Base-by-base conservation (phyloP, 2,329 filamentous ascomycete genomes). In the Penicillium sp. region DNA sequence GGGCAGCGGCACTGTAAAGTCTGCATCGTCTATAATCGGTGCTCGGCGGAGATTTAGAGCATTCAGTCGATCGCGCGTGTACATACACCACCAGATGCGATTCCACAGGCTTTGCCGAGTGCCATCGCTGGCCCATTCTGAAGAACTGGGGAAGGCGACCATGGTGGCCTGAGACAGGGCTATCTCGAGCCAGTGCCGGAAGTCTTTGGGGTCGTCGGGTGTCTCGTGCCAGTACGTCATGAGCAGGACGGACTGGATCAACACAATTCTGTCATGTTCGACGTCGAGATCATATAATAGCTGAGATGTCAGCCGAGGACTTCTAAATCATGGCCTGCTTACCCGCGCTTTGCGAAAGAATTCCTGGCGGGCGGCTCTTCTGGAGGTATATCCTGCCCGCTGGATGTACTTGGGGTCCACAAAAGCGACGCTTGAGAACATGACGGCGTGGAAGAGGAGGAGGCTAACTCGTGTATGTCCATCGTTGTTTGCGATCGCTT, bases 201-300 rank as follows among this genome's bases (percentile, higher is more conserved):
- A 45, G 26, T 55, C 92, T 77, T 96, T 96, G 73, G 94, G 91
- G 75, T 95, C 91, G 75, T 96, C 91, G 0, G 92, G 92, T 15
- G 91, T 94, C 77, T 96, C 92, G 76, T 96, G 96, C 89, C 92
- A 96, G 75, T 94, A 96, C 3, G 92, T 95, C 89, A 96, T 91
- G 62, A 96, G 84, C 21, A 96, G 83, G 17, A 96, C 83, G 15
- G 90, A 88, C 77, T 96, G 92, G 23, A 96, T 91, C 26, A 96
- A 84, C 31, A 91, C 85, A 55, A 96, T 86, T 55, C 91, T 90
- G 75, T 96, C 91, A 52, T 87, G 85, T 76, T 96, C 92, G 76
- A 93, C 93, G 75, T 96, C 92, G 67, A 95, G 92, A 73, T 96
- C 92, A 78, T 96, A 95, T 41, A 41, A 9, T 15, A 41, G 35